Evolutionary conservation across 2,329 filamentous ascomycete genomes (phyloP), one percentile per base, ranked within the genome.

Genomic region (Beauveria brongniartii): DNA sequence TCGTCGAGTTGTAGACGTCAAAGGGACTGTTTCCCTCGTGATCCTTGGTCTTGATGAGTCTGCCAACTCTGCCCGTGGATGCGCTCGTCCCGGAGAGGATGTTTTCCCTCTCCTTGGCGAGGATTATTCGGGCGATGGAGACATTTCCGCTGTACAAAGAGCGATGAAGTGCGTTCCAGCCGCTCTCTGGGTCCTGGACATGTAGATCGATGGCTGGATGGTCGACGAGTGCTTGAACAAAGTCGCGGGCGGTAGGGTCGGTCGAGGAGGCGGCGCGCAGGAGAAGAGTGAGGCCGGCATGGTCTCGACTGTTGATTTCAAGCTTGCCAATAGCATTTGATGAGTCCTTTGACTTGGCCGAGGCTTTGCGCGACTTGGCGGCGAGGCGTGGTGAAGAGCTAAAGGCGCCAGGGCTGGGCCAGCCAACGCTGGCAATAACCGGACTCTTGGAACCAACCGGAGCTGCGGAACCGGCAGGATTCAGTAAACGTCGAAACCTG

Each of bases 21-120:
- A 97, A 93, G 0, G 94, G 93, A 66, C 92, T 96, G 70, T 95
- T 92, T 10, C 93, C 93, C 74, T 97, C 94, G 62, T 90, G 86
- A 69, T 99, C 94, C 73, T 97, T 99, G 56, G 94, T 91, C 76
- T 96, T 97, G 69, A 97, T 92, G 47, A 97, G 77, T 30, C 87
- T 88, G 10, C 88, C 87, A 37, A 87, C 83, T 68, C 85, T 85
- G 65, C 84, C 80, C 20, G 83, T 78, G 16, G 80, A 82, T 26
- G 80, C 81, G 20, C 81, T 77, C 7, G 84, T 83, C 64, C 87
- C 86, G 47, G 85, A 80, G 3, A 75, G 79, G 65, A 82, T 68
- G 59, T 92, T 85, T 43, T 81, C 82, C 24, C 86, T 80, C 71
- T 97, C 93, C 66, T 88, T 88, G 56, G 88, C 85, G 65, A 99